Conservation (phyloP, 805 yeast species). For the Teunomyces atbi region DNA sequence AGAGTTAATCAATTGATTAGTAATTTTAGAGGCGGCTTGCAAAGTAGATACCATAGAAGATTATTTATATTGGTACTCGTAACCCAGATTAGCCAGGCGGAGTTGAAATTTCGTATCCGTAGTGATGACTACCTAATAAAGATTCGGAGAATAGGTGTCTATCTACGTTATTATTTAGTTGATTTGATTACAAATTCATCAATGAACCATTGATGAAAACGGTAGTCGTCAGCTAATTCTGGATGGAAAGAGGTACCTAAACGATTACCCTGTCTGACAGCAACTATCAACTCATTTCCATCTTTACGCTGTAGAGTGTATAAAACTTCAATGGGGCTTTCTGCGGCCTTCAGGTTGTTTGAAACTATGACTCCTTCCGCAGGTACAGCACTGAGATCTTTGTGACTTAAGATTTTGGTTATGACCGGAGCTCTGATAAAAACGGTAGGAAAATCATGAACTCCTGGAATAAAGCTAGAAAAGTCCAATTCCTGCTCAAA, state of each 20-base stretch:
- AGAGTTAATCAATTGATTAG: no score
- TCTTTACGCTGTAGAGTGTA: constrained; percentile 29
- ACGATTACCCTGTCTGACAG: constrained; percentile 65
- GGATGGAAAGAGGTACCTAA: constrained; percentile 83
- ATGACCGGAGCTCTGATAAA: constrained; percentile 82
- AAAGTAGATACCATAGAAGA: no score
- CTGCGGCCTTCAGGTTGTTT: constrained; percentile 19
- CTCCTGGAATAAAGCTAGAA: constrained; percentile 40
- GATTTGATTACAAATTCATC: constrained; percentile 47
- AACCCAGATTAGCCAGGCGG: no score
- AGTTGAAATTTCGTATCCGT: no score
- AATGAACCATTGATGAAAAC: constrained; percentile 72
- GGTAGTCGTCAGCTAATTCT: constrained; percentile 52
- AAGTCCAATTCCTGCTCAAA: constrained; percentile 50
- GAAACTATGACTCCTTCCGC: constrained; percentile 15
- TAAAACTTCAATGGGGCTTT: constrained; percentile 39
- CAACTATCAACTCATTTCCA: constrained; percentile 51
- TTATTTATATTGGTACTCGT: no score
- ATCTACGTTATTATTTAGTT: background rate
- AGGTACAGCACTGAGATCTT: background rate
- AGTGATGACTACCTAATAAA: no score
- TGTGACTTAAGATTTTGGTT: constrained; percentile 18
- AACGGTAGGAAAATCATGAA: constrained; percentile 42
- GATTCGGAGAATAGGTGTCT: background rate
- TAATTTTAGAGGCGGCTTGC: no score